Conservation (phyloP, 345 rosid species). For the Populus tremula region DNA sequence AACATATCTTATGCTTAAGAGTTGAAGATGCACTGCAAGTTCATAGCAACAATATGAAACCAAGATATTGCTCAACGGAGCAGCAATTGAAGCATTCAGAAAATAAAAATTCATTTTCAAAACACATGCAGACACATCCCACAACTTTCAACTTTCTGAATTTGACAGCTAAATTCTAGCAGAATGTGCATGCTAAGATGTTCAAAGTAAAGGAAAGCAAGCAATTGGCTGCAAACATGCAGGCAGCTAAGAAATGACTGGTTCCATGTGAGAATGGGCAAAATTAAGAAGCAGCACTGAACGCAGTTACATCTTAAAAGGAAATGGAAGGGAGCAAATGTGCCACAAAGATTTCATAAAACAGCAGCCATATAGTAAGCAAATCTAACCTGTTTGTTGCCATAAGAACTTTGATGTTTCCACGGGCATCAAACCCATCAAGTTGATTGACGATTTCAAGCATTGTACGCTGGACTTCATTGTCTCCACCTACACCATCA, state of each 20-base stretch:
- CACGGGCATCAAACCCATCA: constrained; percentile 89
- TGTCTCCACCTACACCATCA: constrained; percentile 76
- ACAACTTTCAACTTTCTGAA: background rate
- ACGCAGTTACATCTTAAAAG: too few species aligned
- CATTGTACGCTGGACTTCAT: constrained; percentile 80
- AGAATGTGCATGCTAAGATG: background rate
- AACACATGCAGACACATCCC: background rate
- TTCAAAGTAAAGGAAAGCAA: background rate
- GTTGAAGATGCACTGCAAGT: background rate
- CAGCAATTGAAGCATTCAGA: background rate
- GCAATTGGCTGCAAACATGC: background rate
- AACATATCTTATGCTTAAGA: background rate
- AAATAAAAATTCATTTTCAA: too few species aligned
- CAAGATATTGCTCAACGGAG: background rate
- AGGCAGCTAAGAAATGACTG: background rate
- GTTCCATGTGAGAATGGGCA: background rate
- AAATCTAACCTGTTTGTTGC: constrained; percentile 81
- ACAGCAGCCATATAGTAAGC: background rate
- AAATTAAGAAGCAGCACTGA: too few species aligned
- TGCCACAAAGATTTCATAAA: background rate
- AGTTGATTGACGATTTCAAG: constrained; percentile 83
- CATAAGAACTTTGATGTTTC: constrained; percentile 93
- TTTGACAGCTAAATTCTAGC: background rate
- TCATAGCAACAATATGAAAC: background rate
- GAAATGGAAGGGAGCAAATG: background rate